These are phyloP conservation scores for Suillus weaverae DNA, from an alignment of 768 basidiomycete genomes.

Conservation along the genomic window DNA sequence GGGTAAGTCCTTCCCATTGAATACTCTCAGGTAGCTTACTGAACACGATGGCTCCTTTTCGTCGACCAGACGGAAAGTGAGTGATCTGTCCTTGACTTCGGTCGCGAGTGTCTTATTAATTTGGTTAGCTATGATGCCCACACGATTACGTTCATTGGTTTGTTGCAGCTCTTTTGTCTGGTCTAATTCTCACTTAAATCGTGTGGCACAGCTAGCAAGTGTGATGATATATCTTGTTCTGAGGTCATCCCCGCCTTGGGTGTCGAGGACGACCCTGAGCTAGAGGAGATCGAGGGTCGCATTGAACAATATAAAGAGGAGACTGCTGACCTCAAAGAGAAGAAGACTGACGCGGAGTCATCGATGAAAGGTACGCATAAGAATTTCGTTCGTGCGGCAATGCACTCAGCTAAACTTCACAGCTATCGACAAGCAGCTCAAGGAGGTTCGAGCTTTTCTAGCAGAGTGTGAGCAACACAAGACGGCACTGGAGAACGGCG, in stretches of 20 bases:
- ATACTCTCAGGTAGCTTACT: not conserved
- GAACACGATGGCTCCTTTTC: not conserved
- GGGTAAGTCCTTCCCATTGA: conserved; percentile 36
- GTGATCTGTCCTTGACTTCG: conserved; percentile 19
- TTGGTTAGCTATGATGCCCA: conserved; percentile 51
- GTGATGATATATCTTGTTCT: conserved; percentile 62
- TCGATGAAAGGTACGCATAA: conserved; percentile 41
- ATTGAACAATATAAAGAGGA: conserved; percentile 39
- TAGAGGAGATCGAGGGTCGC: conserved; percentile 49
- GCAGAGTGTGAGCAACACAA: conserved; percentile 47
- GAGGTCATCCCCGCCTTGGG: conserved; percentile 53
- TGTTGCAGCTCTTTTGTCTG: not conserved
- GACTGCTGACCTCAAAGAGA: conserved; percentile 39
- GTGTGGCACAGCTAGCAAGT: conserved; percentile 49
- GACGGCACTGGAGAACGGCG: conserved; percentile 45
- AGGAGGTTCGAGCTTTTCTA: conserved; percentile 36
- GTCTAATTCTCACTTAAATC: not conserved
- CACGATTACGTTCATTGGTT: conserved; percentile 63
- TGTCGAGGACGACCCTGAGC: conserved; percentile 52
- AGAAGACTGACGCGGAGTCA: conserved; percentile 41
- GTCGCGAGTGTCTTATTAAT: conserved; percentile 4
- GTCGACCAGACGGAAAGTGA: conserved; percentile 52
- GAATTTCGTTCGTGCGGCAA: not conserved
- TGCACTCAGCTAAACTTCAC: not conserved
- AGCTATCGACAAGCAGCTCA: conserved; percentile 44